These are phyloP conservation scores for Entomortierella parvispora DNA, from an alignment of 192 early-diverging fungal genomes.

Conservation along the genomic window DNA sequence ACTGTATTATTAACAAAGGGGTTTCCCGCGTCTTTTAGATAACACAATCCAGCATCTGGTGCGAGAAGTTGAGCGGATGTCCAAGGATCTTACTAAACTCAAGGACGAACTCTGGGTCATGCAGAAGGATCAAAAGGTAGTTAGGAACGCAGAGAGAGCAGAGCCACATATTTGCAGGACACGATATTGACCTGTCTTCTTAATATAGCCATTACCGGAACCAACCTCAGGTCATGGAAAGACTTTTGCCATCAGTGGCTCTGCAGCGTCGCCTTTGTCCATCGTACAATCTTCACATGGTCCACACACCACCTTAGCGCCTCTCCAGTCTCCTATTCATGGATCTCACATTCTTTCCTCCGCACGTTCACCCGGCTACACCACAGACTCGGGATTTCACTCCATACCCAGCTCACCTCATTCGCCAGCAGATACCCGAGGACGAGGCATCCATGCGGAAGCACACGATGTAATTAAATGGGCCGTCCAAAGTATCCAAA, in stretches of 20 bases:
- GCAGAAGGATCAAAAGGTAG: slow-evolving; percentile 52
- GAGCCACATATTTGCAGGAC: background rate
- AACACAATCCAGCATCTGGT: slow-evolving; percentile 53
- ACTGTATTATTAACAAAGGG: too few relatives aligned
- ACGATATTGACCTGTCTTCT: too few relatives aligned
- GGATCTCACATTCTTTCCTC: slow-evolving; percentile 13
- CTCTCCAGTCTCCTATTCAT: slow-evolving; percentile 39
- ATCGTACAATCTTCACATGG: slow-evolving; percentile 20
- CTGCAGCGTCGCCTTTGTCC: slow-evolving; percentile 19
- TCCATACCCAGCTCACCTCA: slow-evolving; percentile 48
- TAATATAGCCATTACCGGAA: slow-evolving; percentile 39
- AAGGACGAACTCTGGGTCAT: slow-evolving; percentile 50
- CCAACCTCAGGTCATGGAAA: slow-evolving; percentile 45
- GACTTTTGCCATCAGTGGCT: slow-evolving; percentile 12
- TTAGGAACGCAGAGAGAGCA: background rate
- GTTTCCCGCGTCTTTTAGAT: slow-evolving; percentile 9
- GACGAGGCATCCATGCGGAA: slow-evolving; percentile 15
- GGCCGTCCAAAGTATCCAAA: too few relatives aligned
- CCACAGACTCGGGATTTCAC: slow-evolving; percentile 49
- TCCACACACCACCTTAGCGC: slow-evolving; percentile 5
- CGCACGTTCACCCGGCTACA: slow-evolving; percentile 21
- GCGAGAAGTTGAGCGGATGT: slow-evolving; percentile 47
- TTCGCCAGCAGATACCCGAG: slow-evolving; percentile 39
- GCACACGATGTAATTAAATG: slow-evolving; percentile 36
- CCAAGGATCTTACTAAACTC: slow-evolving; percentile 46